Evolutionary conservation across 2,329 filamentous ascomycete genomes (phyloP).

Genomic region (Aaosphaeria arxii): DNA sequence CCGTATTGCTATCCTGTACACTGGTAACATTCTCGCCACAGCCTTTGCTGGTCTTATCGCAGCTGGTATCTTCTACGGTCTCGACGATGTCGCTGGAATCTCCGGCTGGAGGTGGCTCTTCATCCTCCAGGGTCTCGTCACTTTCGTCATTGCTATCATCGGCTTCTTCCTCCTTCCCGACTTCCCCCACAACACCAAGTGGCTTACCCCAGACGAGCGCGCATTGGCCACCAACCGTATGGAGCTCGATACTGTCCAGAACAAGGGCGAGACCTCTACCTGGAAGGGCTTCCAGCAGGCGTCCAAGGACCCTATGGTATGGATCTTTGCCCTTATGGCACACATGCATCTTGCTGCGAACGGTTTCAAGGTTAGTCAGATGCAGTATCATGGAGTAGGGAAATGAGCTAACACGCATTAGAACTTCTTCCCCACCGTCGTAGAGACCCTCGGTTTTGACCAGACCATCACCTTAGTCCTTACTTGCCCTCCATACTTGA

Average conservation of each 20-base stretch:
- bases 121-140: slow-evolving; percentile 27
- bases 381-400: too few relatives aligned
- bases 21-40: slow-evolving; percentile 41
- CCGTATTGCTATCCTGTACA: slow-evolving; percentile 52
- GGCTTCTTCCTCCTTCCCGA: slow-evolving; percentile 43
- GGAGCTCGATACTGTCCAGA: slow-evolving; percentile 50
- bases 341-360: slow-evolving; percentile 29
- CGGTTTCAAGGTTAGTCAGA: slow-evolving; percentile 34
- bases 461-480: slow-evolving; percentile 51
- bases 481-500: slow-evolving; percentile 35
- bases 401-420: too few relatives aligned
- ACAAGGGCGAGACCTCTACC: slow-evolving; percentile 43
- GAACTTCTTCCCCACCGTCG: slow-evolving; percentile 47
- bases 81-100: slow-evolving; percentile 19
- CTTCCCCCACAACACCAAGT: slow-evolving; percentile 39
- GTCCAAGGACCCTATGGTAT: slow-evolving; percentile 47
- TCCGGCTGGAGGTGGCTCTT: slow-evolving; percentile 28
- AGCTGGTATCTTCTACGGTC: slow-evolving; percentile 30
- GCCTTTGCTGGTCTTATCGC: slow-evolving; percentile 44
- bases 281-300: slow-evolving; percentile 52
- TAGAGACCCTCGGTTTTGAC: slow-evolving; percentile 50
- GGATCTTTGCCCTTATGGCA: slow-evolving; percentile 37
- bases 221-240: slow-evolving; percentile 31
- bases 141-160: slow-evolving; percentile 29
- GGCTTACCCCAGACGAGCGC: slow-evolving; percentile 47